Conservation (phyloP, 169 alveolate species). For the Plasmodium fragile region DNA sequence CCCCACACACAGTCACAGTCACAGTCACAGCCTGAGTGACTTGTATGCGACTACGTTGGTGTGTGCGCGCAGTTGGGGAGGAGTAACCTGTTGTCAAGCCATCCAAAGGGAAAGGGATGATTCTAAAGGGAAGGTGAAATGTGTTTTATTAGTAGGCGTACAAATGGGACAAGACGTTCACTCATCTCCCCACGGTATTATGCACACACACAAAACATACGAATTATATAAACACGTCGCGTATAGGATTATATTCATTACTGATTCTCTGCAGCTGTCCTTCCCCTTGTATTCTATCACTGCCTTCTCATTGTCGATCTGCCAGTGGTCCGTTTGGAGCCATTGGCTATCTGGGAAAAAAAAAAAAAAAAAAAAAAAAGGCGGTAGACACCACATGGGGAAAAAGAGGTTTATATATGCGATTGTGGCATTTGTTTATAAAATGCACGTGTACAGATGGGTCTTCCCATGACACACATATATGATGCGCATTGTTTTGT, state of each 20-base stretch:
- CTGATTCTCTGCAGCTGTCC: conserved; percentile 71
- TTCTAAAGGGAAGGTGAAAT: conserved; percentile 5
- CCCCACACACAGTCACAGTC: too few relatives aligned
- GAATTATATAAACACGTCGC: background rate
- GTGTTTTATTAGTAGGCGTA: background rate
- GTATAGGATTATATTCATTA: background rate
- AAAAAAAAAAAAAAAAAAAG: background rate
- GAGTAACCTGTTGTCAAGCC: conserved; percentile 74
- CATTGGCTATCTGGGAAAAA: conserved; percentile 22
- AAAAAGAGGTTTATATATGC: background rate
- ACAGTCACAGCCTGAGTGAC: too few relatives aligned
- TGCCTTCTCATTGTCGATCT: conserved; percentile 37
- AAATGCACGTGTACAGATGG: background rate
- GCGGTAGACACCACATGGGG: background rate
- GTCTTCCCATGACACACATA: background rate
- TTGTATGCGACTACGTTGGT: background rate
- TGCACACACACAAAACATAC: background rate
- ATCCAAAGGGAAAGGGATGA: conserved; percentile 76
- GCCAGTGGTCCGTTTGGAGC: conserved; percentile 70
- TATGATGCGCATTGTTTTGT: background rate
- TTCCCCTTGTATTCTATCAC: conserved; percentile 64
- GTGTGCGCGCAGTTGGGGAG: background rate
- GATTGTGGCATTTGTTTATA: too few relatives aligned
- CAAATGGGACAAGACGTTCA: background rate
- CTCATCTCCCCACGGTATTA: background rate